Evolutionary conservation across 2,329 filamentous ascomycete genomes (phyloP), one percentile per base, ranked within the genome.

Genomic region (Akanthomyces uredinophilus): DNA sequence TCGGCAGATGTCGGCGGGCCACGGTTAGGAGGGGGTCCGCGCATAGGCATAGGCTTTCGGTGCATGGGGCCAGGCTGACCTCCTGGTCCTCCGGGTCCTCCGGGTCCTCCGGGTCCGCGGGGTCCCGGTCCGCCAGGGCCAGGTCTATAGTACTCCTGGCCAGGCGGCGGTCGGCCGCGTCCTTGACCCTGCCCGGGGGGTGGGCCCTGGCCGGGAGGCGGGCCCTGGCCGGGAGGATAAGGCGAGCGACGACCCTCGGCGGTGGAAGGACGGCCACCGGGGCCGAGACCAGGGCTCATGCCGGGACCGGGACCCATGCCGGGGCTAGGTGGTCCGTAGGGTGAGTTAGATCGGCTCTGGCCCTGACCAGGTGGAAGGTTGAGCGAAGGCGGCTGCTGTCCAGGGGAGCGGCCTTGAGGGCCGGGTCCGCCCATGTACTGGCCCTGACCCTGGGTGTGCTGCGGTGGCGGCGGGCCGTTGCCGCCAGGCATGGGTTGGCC

Each of bases 341-440:
- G 66, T 60, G 73, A 66, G 50, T 75, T 73, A 44, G 81, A 78
- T 63, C 74, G 76, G 64, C 76, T 70, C 59, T 75, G 75, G 46
- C 72, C 46, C 55, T 75, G 75, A 41, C 72, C 46, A 35, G 35
- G 70, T 27, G 77, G 73, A 51, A 74, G 71, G 68, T 75, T 74
- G 61, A 77, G 72, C 8, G 76, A 74, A n/a, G 77, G 73, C 24
- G 77, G 76, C 24, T 78, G 70, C 47, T 73, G 75, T 53, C 75
- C 73, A 50, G 68, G 70, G 6, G 27, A 29, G 58, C 70, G 72
- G 65, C 27, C 27, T 18, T 53, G 49, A 75, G 76, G 78, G 73
- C 79, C 77, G 68, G 69, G 72, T 63, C 68, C 69, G 64, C 67
- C 68, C 65, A 67, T 70, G 61, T 73, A 69, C 68, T 74, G 72